Conservation (phyloP, 2,329 filamentous ascomycete species). For the Talaromyces sp. region DNA sequence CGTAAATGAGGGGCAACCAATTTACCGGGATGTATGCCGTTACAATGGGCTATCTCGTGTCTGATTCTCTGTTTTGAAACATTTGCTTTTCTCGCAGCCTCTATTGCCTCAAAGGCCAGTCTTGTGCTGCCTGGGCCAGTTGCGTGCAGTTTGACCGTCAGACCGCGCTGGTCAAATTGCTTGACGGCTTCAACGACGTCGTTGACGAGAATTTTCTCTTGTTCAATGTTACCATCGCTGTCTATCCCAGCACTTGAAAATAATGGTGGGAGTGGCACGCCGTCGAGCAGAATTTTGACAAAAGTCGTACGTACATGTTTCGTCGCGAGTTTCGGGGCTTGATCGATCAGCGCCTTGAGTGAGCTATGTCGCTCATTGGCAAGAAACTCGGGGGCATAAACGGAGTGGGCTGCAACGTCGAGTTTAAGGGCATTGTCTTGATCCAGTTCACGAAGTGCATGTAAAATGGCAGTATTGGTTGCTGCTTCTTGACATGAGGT, state of each 20-base stretch:
- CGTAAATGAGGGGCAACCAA: neutral
- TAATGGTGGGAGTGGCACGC: constrained; percentile 30
- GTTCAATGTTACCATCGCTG: constrained; percentile 26
- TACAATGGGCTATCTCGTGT: constrained; percentile 34
- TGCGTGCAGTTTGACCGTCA: constrained; percentile 35
- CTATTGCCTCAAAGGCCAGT: constrained; percentile 31
- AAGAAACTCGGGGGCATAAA: constrained; percentile 25
- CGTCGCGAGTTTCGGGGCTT: constrained; percentile 25
- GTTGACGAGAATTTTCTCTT: constrained; percentile 21
- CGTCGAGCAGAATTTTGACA: constrained; percentile 36
- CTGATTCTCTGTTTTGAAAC: constrained; percentile 27
- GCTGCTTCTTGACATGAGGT: constrained; percentile 34
- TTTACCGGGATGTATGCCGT: constrained; percentile 26
- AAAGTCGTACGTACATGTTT: constrained; percentile 31
- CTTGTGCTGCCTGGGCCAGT: constrained; percentile 31
- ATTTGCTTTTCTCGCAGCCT: constrained; percentile 23
- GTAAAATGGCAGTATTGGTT: constrained; percentile 27
- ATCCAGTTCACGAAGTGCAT: constrained; percentile 29
- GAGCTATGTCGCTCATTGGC: constrained; percentile 23
- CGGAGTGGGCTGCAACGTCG: constrained; percentile 27
- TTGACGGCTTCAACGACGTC: constrained; percentile 25
- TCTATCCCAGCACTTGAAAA: constrained; percentile 29
- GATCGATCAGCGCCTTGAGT: constrained; percentile 25
- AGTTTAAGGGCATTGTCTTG: constrained; percentile 24
- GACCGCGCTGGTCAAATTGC: constrained; percentile 30